A percentile compares a stretch with the other conserved stretches of the same genome.
These are phyloP conservation scores for Verticillium tricorpus DNA, from an alignment of 2,329 filamentous ascomycete species.

Conservation along the genomic window DNA sequence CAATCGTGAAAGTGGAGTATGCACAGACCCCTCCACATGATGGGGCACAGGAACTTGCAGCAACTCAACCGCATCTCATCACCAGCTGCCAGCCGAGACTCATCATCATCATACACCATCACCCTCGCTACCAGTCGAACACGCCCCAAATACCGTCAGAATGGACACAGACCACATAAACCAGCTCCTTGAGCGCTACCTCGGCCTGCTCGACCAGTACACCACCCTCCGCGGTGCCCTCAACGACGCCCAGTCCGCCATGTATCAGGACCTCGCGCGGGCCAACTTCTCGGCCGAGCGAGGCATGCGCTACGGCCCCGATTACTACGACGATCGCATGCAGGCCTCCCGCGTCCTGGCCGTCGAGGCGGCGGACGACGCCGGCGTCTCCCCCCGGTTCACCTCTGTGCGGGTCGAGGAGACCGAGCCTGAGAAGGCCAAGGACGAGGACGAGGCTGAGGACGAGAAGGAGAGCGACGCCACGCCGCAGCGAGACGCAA, in stretches of 20 bases:
- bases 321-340: conserved; percentile 72
- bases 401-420: conserved; percentile 17
- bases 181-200: conserved; percentile 58
- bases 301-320: conserved; percentile 60
- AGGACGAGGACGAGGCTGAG: conserved; percentile 6
- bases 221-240: conserved; percentile 53
- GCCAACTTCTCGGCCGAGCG: conserved; percentile 69
- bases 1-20: too few relatives aligned
- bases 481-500: neutral
- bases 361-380: conserved; percentile 14
- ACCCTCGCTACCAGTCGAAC: neutral
- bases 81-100: too few relatives aligned
- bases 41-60: too few relatives aligned
- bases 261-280: conserved; percentile 61
- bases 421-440: conserved; percentile 1
- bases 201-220: conserved; percentile 64
- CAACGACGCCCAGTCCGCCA: conserved; percentile 45
- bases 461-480: neutral
- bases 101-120: too few relatives aligned
- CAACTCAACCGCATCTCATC: too few relatives aligned
- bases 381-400: neutral
- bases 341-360: conserved; percentile 49
- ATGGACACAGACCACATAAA: conserved; percentile 45
- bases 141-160: neutral
- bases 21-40: too few relatives aligned